Base-by-base conservation (phyloP, 371 early-diverging fungal genomes). In the Mortierella sp. region DNA sequence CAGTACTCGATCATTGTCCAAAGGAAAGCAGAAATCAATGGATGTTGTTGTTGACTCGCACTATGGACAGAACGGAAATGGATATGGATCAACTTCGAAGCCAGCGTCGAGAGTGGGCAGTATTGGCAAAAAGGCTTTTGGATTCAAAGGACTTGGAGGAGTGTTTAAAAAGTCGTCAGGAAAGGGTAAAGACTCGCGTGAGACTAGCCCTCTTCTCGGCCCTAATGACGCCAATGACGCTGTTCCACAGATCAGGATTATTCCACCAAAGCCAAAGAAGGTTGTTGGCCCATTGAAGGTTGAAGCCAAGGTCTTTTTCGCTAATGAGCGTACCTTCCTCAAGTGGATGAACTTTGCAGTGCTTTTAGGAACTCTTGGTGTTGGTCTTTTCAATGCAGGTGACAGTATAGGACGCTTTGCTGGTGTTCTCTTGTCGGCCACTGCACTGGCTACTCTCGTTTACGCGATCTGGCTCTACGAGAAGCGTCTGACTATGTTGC, bases 291-390 rank as follows among this genome's bases (percentile, higher is more conserved):
- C 70, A 22, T 37, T 80, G 64, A 80, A 80, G 71, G 80, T 80
- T 26, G 80, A 80, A 47, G 75, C 80, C 57, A 80, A 97, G 87
- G 96, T 96, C 29, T 97, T 95, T 77, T 97, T 98, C 85, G 98
- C 98, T 61, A 98, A 98, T 83, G 98, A 98, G 86, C 88, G 98
- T 43, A 98, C 98, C 1, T 97, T 98, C 85, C 86, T 98, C 61
- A 91, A 94, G 32, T 91, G 92, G 92, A 85, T 91, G 70, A 89
- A 91, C 81, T 89, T 91, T 82, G 83, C 91, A 2, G 85, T 91
- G 3, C 84, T 92, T 19, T 76, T 94, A 23, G 92, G 92, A 5
- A 89, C 89, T 17, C 83, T 94, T 15, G 89, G 90, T 5, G 70
- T 94, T 13, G 93, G 89, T 19, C 77, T 94, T 34, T 83, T 91